Evolutionary conservation across 2,329 filamentous ascomycete species (phyloP), one percentile per base, ranked within the genome.

Genomic region (Penicillium expansum): DNA sequence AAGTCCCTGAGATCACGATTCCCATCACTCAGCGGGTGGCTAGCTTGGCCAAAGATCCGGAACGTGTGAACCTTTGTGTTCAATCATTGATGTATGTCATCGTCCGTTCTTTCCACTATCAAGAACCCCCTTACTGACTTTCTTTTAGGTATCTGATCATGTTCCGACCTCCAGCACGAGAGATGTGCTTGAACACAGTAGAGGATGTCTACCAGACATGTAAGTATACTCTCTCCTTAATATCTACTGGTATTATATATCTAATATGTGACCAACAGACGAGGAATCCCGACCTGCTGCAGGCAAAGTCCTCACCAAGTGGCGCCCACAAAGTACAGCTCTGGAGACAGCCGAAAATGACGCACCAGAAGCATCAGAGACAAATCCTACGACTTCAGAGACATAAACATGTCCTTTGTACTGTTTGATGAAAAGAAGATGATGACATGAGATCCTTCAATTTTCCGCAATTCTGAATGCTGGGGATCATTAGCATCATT

Each of bases 1-100:
- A 99, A 74, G 87, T 99, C 33, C 94, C 94, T 0, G 87, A 89
- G 41, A 80, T 99, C 33, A 91, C 86, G 59, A 74, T 79, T 33
- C 81, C 83, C 11, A 86, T 97, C 59, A 80, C 97, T 2, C 81
- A 86, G 45, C 84, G 89, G 48, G 86, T 97, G 35, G 82, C 82
- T 64, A 82, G 80, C 57, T 76, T 88, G 56, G 84, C 85, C 0
- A 80, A 82, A 62, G 85, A 88, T 69, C 85, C 85, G 0, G 85
- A 88, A 65, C 77, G 85, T 47, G 83, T 87, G 47, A 79, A 78
- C 45, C 76, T 87, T 41, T 83, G 82, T 27, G 79, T 83, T 20
- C 82, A 82, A 63, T 78, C 83, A 13, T 72, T 87, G 58, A 78
- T 85, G 75, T 85, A 74, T 60, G 76, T 76, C 55, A 11, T 27